phyloP scores from a whole-genome alignment of 2,329 filamentous ascomycete genomes.

The Cladosporium sp. region DNA sequence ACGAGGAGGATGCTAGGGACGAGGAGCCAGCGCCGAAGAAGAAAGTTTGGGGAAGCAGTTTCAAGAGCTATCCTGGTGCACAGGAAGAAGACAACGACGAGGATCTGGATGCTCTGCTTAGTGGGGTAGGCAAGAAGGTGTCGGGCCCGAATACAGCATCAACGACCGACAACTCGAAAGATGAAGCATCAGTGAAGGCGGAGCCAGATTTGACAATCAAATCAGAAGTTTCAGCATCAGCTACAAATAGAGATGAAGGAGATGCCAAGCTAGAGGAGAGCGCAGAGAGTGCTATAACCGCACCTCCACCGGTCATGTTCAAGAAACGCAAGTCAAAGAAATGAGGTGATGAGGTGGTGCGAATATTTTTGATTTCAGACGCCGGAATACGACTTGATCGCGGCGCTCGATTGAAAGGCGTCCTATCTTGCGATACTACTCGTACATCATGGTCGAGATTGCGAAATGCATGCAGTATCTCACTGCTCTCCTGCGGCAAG shows the following conservation, averaged over 20 bases:
- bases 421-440: not conserved
- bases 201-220: constrained; percentile 4
- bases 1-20: constrained; percentile 55
- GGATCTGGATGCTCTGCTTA: constrained; percentile 57
- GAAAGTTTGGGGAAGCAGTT: constrained; percentile 41
- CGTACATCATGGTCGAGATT: not conserved
- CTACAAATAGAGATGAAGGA: not conserved
- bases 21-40: constrained; percentile 32
- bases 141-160: not conserved
- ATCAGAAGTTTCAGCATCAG: not conserved
- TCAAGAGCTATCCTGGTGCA: constrained; percentile 41
- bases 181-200: constrained; percentile 6
- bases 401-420: not conserved
- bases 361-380: too few species aligned
- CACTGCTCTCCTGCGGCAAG: not conserved
- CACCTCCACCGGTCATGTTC: constrained; percentile 57
- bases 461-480: not conserved
- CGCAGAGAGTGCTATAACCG: constrained; percentile 25
- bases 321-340: constrained; percentile 63
- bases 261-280: constrained; percentile 11
- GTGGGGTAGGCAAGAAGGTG: constrained; percentile 25
- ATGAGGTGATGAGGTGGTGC: constrained; percentile 13
- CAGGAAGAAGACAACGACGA: constrained; percentile 44
- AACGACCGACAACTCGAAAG: not conserved
- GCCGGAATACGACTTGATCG: too few species aligned